Percentiles rank a stretch among this genome's conserved stretches.
phyloP scores from a whole-genome alignment of 805 yeast species.

The Candida bentonensis region DNA sequence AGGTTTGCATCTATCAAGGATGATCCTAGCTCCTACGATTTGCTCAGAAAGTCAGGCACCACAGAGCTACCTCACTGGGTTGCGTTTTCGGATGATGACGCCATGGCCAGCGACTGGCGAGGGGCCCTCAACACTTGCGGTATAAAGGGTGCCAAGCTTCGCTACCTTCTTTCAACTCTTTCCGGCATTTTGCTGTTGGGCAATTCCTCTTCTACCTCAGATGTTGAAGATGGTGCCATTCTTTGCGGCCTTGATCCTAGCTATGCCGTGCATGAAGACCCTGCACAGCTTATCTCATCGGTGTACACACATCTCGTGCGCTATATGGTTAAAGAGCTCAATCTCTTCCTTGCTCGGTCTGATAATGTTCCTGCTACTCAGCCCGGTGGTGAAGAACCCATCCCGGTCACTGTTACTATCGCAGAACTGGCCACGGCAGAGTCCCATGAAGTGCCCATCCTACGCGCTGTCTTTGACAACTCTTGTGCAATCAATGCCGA shows the following conservation, averaged over 20 bases:
- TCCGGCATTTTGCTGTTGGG: constrained; percentile 27
- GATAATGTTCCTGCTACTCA: constrained; percentile 10
- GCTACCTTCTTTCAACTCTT: constrained; percentile 21
- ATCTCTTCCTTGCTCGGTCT: constrained; percentile 19
- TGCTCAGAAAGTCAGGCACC: constrained; percentile 18
- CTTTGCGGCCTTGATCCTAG: constrained; percentile 24
- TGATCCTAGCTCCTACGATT: constrained; percentile 16
- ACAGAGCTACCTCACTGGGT: constrained; percentile 23
- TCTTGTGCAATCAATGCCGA: constrained; percentile 24
- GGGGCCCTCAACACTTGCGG: constrained; percentile 23
- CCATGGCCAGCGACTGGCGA: constrained; percentile 28
- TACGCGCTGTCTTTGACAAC: constrained; percentile 23
- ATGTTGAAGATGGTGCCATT: constrained; percentile 27
- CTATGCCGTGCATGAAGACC: constrained; percentile 13
- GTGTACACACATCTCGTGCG: constrained; percentile 21
- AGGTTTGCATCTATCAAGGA: constrained; percentile 18
- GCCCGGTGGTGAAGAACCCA: constrained; percentile 12
- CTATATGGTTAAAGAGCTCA: constrained; percentile 21
- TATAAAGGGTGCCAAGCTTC: constrained; percentile 19
- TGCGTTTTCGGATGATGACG: constrained; percentile 22
- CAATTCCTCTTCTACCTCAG: constrained; percentile 17
- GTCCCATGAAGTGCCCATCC: constrained; percentile 10
- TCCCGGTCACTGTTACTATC: constrained; percentile 23
- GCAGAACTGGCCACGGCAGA: constrained; percentile 20
- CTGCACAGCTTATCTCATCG: constrained; percentile 20